A percentile compares a stretch with the other conserved stretches of the same genome.
These are phyloP conservation scores for Tuber umbilicatum DNA, from an alignment of 495 filamentous ascomycete species.

Conservation along the genomic window DNA sequence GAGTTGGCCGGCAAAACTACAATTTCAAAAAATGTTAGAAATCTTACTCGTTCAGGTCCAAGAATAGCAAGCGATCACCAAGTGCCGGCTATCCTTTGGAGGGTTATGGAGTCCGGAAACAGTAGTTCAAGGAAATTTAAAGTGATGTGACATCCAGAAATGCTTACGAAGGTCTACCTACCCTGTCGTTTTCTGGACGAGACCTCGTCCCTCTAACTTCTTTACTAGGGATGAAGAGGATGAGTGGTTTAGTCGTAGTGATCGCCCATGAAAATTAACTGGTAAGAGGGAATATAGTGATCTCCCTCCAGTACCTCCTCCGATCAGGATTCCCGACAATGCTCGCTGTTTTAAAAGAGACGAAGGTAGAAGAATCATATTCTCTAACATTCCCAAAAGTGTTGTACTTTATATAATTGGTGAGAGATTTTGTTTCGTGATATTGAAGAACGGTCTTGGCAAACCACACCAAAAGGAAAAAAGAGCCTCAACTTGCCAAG, in stretches of 20 bases:
- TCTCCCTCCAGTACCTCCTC: neutral
- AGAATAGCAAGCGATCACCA: too few species aligned
- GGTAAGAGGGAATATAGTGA: neutral
- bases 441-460: neutral
- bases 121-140: neutral
- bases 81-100: too few species aligned
- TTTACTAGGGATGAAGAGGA: slow-evolving; percentile 15
- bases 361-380: neutral
- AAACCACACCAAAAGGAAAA: neutral
- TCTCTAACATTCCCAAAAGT: neutral
- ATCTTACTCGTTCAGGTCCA: neutral
- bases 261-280: neutral
- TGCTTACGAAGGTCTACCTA: too few species aligned
- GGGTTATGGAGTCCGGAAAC: too few species aligned
- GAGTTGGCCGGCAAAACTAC: slow-evolving; percentile 53
- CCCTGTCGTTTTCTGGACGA: slow-evolving; percentile 76
- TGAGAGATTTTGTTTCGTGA: too few species aligned
- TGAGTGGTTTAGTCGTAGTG: neutral
- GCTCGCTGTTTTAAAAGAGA: neutral
- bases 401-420: too few species aligned
- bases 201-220: slow-evolving; percentile 67
- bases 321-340: neutral
- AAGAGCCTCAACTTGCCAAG: slow-evolving; percentile 14
- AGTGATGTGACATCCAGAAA: neutral
- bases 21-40: slow-evolving; percentile 44